Conservation (phyloP, 805 yeast species). For the Teunomyces aglyptinius region DNA sequence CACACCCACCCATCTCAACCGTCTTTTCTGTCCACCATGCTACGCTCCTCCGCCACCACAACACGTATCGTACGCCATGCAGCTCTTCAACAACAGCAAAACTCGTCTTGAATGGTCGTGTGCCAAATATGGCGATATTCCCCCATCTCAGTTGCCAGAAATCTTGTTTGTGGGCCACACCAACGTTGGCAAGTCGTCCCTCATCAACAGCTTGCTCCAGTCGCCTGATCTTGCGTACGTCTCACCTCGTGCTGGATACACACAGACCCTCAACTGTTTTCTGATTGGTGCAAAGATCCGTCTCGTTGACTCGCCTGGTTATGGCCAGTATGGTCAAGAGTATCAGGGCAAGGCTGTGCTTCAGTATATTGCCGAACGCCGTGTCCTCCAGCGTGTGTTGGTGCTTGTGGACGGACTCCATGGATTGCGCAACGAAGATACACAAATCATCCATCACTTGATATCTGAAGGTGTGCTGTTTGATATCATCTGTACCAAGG, state of each 20-base stretch:
- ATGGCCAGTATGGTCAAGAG: constrained; percentile 66
- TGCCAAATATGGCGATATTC: constrained; percentile 52
- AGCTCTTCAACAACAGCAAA: constrained; percentile 44
- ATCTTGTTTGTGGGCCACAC: constrained; percentile 76
- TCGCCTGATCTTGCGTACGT: constrained; percentile 50
- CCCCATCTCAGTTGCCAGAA: no score
- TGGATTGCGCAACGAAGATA: constrained; percentile 62
- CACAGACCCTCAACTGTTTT: constrained; percentile 68
- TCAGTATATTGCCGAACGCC: constrained; percentile 57
- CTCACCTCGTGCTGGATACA: constrained; percentile 55
- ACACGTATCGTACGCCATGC: constrained; percentile 22
- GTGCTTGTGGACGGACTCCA: constrained; percentile 58
- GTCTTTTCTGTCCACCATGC: constrained; percentile 16
- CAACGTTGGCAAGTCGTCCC: constrained; percentile 83
- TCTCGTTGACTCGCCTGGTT: constrained; percentile 86
- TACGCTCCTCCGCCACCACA: constrained; percentile 12
- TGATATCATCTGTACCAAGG: constrained; percentile 75
- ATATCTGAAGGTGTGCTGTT: constrained; percentile 59
- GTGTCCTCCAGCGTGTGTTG: constrained; percentile 55
- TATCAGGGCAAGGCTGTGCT: constrained; percentile 70
- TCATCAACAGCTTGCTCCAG: constrained; percentile 60
- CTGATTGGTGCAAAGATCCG: constrained; percentile 62
- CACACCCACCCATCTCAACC: constrained; percentile 23
- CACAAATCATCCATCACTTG: constrained; percentile 48
- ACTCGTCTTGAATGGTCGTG: constrained; percentile 61